Evolutionary conservation across 306 rosid species (phyloP), one percentile per base, ranked within the genome.

Genomic region (Trifolium fragiferum): DNA sequence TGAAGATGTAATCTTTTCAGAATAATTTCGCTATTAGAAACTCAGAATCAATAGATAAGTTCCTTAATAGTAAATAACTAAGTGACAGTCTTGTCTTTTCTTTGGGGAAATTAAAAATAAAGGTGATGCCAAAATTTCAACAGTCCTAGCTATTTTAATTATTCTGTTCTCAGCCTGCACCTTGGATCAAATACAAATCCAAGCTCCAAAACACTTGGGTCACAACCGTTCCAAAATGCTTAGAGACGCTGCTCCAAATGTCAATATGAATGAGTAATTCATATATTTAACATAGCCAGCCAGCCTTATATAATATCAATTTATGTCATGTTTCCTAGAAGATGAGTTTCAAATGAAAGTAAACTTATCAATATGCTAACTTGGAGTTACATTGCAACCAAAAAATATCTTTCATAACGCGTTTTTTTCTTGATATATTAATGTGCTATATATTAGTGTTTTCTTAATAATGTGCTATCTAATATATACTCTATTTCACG

Each of bases 131-230:
- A 55, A 57, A 23, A 41, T 37, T 55, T 54, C 40, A 55, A 40
- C 66, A 23, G 11, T 10, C 62, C 33, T 69, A 69, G 32, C 16
- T 72, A 51, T 61, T 78, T 60, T 32, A 30, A 60, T 71, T 71
- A 20, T 3, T 63, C 20, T 66, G 35, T 21, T 66, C 71, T 4
- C 11, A 67, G 71, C 71, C 51, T 41, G 71, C 72, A 81, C 11
- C 71, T 50, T 50, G 57, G 44, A 53, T 55, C 27, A 66, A 62
- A 84, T 66, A 72, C 66, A 66, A 64, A 75, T 49, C 66, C 43
- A 50, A 18, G 53, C 60, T 33, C 18, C 41, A 23, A 25, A 47
- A 33, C 15, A 19, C 23, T 15, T 51, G 69, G 62, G 40, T 41
- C 2, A 13, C 19, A 68, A 68, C 76, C 43, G 3, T 68, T 77